These are phyloP conservation scores for Kuraishia piskuri DNA, from an alignment of 805 yeast genomes.

Conservation along the genomic window DNA sequence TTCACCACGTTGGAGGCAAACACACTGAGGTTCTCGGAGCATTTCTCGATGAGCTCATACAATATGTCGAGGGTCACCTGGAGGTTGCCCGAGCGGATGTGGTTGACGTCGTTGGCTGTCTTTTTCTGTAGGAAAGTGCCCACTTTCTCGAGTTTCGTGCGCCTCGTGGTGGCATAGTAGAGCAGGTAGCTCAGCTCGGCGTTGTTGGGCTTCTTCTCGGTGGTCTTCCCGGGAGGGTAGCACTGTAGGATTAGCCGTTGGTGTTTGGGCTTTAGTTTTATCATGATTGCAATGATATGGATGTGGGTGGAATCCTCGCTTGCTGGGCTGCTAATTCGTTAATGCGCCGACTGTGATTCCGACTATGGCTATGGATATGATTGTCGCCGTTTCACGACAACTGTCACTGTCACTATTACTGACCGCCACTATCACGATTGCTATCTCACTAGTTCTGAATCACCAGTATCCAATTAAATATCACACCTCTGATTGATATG, in stretches of 20 bases:
- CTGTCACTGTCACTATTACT: too few relatives aligned
- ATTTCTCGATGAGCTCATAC: slow-evolving; percentile 59
- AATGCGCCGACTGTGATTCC: too few relatives aligned
- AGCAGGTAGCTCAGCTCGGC: slow-evolving; percentile 83
- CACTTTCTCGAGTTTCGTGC: slow-evolving; percentile 85
- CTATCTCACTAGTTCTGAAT: too few relatives aligned
- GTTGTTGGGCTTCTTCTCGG: slow-evolving; percentile 86
- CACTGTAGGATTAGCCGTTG: slow-evolving; percentile 86
- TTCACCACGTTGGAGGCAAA: slow-evolving; percentile 63
- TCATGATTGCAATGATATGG: background rate
- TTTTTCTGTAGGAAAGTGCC: slow-evolving; percentile 58
- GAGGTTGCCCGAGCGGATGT: slow-evolving; percentile 66
- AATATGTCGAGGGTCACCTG: slow-evolving; percentile 73
- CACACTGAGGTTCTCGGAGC: slow-evolving; percentile 77
- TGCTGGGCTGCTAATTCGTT: too few relatives aligned
- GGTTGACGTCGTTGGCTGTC: slow-evolving; percentile 50
- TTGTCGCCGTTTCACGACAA: too few relatives aligned
- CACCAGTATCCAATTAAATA: too few relatives aligned
- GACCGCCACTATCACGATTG: too few relatives aligned
- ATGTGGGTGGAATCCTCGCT: too few relatives aligned
- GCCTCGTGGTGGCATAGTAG: slow-evolving; percentile 83
- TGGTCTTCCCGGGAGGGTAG: slow-evolving; percentile 82
- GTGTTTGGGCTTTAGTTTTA: slow-evolving; percentile 52
- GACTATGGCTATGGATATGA: too few relatives aligned
- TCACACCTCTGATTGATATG: too few relatives aligned